phyloP scores from a whole-genome alignment of 106 monocot species.

The Chionographis japonica region DNA sequence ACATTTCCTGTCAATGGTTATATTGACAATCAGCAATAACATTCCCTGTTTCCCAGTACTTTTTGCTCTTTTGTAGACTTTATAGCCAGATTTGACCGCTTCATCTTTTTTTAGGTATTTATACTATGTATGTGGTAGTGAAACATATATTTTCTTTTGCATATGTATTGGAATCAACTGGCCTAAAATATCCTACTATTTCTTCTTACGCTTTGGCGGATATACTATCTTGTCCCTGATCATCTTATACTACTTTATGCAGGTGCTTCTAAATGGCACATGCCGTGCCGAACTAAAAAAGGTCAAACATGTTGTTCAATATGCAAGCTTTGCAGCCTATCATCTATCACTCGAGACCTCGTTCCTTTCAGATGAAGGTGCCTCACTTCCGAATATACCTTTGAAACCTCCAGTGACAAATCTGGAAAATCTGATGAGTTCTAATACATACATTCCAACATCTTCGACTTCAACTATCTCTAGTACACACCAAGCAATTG shows the following conservation, averaged over 20 bases:
- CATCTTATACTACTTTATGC: conserved; percentile 16
- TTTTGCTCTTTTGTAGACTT: too few species aligned
- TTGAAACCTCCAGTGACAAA: neutral
- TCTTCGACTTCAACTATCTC: conserved; percentile 7
- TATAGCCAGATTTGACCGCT: too few species aligned
- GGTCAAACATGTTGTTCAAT: conserved; percentile 70
- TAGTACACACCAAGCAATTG: conserved; percentile 1
- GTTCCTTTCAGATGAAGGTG: conserved; percentile 91
- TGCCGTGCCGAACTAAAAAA: conserved; percentile 65
- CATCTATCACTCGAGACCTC: conserved; percentile 89
- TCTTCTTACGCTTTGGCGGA: neutral
- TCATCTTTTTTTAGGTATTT: too few species aligned
- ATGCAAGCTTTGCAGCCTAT: conserved; percentile 90
- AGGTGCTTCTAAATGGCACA: conserved; percentile 78
- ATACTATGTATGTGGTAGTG: too few species aligned
- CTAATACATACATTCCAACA: conserved; percentile 6
- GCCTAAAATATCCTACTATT: too few species aligned
- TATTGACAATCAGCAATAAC: too few species aligned
- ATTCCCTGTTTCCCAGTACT: too few species aligned
- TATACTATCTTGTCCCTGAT: neutral
- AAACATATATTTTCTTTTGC: too few species aligned
- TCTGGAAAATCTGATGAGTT: conserved; percentile 1
- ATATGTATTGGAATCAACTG: too few species aligned
- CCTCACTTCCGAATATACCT: conserved; percentile 48
- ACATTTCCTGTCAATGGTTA: too few species aligned